Evolutionary conservation across 176 grass and related monocot genomes (phyloP).

Genomic region (Cocos nucifera): DNA sequence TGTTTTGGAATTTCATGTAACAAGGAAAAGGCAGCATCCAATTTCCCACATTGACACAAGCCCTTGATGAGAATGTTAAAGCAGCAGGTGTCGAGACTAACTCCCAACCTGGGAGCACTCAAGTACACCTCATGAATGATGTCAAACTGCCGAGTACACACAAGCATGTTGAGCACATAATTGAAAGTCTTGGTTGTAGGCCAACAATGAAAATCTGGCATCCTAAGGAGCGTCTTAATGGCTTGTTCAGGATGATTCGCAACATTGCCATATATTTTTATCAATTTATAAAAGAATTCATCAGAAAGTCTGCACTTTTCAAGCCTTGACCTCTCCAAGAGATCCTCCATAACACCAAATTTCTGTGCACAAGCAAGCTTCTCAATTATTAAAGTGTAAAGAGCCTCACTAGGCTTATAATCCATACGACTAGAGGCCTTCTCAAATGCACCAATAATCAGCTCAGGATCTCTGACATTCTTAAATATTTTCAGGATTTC

Average conservation of each 20-base stretch:
- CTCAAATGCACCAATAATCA: conserved; percentile 38
- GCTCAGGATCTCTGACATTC: conserved; percentile 36
- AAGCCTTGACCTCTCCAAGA: conserved; percentile 40
- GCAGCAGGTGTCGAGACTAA: conserved; percentile 61
- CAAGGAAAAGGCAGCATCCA: conserved; percentile 48
- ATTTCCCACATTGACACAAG: conserved; percentile 45
- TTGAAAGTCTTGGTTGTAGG: conserved; percentile 78
- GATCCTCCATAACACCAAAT: conserved; percentile 58
- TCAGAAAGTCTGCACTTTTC: conserved; percentile 62
- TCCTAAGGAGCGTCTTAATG: conserved; percentile 41
- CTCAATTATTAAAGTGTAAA: conserved; percentile 69
- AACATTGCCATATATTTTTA: conserved; percentile 92
- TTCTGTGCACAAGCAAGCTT: conserved; percentile 44
- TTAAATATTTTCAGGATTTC: conserved; percentile 73
- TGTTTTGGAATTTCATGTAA: conserved; percentile 81
- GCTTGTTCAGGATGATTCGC: conserved; percentile 61
- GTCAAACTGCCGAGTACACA: conserved; percentile 64
- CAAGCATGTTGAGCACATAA: conserved; percentile 83
- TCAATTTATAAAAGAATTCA: conserved; percentile 62
- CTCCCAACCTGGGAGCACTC: conserved; percentile 40
- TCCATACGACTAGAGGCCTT: conserved; percentile 41
- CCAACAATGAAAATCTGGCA: conserved; percentile 56
- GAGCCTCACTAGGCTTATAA: conserved; percentile 62
- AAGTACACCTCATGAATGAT: conserved; percentile 64
- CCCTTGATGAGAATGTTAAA: conserved; percentile 88